Percentiles rank a stretch among this genome's conserved stretches.
Conservation (phyloP, 2,329 filamentous ascomycete genomes). For the Ophiostoma sp. region DNA sequence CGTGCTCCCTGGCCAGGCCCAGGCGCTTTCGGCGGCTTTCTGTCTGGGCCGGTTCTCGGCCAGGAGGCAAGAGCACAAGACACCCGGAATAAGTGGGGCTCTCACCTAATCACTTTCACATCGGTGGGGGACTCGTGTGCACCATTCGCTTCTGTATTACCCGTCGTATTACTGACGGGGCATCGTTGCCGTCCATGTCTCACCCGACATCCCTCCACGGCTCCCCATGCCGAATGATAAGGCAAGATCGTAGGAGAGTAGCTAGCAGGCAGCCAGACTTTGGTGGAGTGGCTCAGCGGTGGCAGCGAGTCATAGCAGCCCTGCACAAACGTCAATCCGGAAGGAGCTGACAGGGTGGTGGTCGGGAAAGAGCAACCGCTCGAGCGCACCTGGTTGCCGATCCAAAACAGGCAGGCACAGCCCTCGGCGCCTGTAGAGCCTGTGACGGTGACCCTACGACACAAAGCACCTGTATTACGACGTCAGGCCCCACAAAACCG, state of each 20-base stretch:
- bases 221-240: neutral
- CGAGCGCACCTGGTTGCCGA: neutral
- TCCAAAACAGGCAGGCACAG: conserved; percentile 1
- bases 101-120: neutral
- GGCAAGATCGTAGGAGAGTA: too few species aligned
- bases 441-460: neutral
- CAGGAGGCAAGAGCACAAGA: neutral
- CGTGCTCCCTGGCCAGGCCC: neutral
- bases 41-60: conserved; percentile 2
- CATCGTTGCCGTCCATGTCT: neutral
- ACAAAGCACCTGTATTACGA: neutral
- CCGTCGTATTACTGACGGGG: neutral
- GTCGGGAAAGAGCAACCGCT: neutral
- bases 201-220: neutral
- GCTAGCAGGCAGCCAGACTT: neutral
- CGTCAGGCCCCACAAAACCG: conserved; percentile 1
- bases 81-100: neutral
- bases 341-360: neutral
- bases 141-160: neutral
- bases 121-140: neutral
- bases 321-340: neutral
- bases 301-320: neutral
- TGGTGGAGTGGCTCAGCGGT: too few species aligned
- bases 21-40: neutral
- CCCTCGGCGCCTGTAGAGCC: neutral